Evolutionary conservation across 768 basidiomycete genomes (phyloP).

Genomic region (Lactarius akahatsu): DNA sequence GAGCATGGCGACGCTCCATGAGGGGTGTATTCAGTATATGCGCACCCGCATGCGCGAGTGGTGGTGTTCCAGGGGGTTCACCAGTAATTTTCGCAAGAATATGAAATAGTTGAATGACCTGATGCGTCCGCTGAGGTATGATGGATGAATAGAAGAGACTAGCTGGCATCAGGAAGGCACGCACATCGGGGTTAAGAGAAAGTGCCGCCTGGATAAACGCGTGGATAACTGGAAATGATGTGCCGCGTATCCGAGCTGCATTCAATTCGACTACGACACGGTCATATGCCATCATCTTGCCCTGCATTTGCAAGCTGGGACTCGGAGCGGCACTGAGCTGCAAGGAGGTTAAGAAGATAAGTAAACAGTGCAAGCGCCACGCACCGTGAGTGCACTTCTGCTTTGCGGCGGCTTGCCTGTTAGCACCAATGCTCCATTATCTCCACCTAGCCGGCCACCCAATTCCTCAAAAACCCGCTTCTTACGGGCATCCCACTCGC

Average conservation of each 20-base stretch:
- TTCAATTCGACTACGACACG: conserved; percentile 78
- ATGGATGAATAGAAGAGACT: not conserved
- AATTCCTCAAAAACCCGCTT: conserved; percentile 87
- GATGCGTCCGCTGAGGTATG: conserved; percentile 46
- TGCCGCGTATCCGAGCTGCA: conserved; percentile 63
- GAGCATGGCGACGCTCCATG: conserved; percentile 80
- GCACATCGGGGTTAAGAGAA: conserved; percentile 57
- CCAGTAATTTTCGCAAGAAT: conserved; percentile 72
- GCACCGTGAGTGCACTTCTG: conserved; percentile 54
- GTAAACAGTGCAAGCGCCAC: conserved; percentile 31
- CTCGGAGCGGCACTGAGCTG: conserved; percentile 52
- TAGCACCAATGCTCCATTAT: conserved; percentile 55
- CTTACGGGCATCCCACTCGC: conserved; percentile 91
- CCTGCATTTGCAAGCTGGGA: conserved; percentile 77
- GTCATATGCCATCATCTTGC: conserved; percentile 96
- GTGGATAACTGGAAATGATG: conserved; percentile 75
- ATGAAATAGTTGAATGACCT: conserved; percentile 69
- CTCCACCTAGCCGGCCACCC: conserved; percentile 61
- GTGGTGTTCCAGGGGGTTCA: conserved; percentile 74
- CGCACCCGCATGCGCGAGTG: conserved; percentile 74
- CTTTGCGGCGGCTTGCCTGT: conserved; percentile 62
- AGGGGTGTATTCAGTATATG: conserved; percentile 79
- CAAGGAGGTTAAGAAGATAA: conserved; percentile 17
- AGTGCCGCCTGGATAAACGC: conserved; percentile 66
- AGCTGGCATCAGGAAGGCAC: conserved; percentile 29